These are phyloP conservation scores for Peziza echinospora DNA, from an alignment of 495 filamentous ascomycete species.

Conservation along the genomic window DNA sequence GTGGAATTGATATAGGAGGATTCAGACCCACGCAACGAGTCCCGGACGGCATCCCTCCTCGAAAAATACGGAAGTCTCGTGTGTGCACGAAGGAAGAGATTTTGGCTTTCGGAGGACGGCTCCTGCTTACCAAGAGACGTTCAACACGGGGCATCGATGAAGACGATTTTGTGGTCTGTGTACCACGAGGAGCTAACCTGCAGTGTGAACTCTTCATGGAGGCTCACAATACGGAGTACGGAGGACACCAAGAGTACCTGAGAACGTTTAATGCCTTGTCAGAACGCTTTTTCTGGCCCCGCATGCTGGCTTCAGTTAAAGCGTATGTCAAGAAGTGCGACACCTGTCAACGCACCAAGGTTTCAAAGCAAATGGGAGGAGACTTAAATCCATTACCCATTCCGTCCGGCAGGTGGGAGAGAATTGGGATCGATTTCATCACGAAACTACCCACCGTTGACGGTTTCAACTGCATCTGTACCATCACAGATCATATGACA, in stretches of 20 bases:
- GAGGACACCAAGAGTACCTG: not conserved
- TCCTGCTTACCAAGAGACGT: too few relatives aligned
- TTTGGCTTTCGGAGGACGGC: too few relatives aligned
- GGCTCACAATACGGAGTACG: not conserved
- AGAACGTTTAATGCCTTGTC: not conserved
- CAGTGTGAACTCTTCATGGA: not conserved
- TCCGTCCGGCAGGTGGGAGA: not conserved
- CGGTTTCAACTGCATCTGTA: too few relatives aligned
- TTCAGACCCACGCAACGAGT: too few relatives aligned
- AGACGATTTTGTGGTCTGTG: too few relatives aligned
- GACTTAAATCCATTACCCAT: not conserved
- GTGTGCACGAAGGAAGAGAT: not conserved
- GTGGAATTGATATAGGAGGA: too few relatives aligned
- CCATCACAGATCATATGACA: conserved; percentile 1
- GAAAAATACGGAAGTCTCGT: not conserved
- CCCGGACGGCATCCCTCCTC: too few relatives aligned
- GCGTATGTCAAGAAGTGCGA: not conserved
- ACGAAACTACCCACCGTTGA: too few relatives aligned
- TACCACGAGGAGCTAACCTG: not conserved
- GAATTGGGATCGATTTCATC: conserved; percentile 5
- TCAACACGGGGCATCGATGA: too few relatives aligned
- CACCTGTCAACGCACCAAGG: not conserved
- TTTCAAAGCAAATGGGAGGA: too few relatives aligned
- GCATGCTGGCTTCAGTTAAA: not conserved
- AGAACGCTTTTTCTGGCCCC: not conserved